phyloP scores from a whole-genome alignment of 352 stramenopile species.

The Achlya hypogyna region DNA sequence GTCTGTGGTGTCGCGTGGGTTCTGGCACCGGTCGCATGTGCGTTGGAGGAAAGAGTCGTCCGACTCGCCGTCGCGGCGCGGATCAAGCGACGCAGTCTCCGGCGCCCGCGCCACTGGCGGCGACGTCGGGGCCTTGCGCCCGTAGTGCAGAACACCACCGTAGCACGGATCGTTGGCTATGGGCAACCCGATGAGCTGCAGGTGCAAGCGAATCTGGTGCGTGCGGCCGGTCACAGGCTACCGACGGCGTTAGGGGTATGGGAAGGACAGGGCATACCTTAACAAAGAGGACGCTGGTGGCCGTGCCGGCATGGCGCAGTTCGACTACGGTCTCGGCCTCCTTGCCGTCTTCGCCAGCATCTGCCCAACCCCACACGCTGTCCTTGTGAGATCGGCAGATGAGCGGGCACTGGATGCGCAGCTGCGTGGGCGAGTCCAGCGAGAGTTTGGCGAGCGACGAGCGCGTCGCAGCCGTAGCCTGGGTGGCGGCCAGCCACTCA shows the following conservation, averaged over 20 bases:
- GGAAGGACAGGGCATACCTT: slow-evolving; percentile 28
- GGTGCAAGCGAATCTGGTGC: slow-evolving; percentile 96
- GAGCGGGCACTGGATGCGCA: slow-evolving; percentile 77
- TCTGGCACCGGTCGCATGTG: slow-evolving; percentile 62
- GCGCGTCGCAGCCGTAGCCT: slow-evolving; percentile 30
- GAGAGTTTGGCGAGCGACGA: slow-evolving; percentile 37
- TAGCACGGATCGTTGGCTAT: slow-evolving; percentile 98
- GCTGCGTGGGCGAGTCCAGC: slow-evolving; percentile 38
- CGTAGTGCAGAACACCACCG: slow-evolving; percentile 90
- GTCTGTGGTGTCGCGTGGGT: slow-evolving; percentile 50
- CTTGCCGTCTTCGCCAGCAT: slow-evolving; percentile 58
- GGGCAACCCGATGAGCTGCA: slow-evolving; percentile 87
- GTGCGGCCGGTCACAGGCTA: slow-evolving; percentile 90
- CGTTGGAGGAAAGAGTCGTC: slow-evolving; percentile 67
- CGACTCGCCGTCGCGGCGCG: slow-evolving; percentile 42
- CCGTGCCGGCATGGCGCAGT: slow-evolving; percentile 41
- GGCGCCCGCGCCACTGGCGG: slow-evolving; percentile 23
- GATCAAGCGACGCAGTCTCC: slow-evolving; percentile 45
- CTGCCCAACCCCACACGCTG: slow-evolving; percentile 62
- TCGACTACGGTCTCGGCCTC: slow-evolving; percentile 63
- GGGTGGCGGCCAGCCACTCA: slow-evolving; percentile 31
- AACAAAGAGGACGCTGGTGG: slow-evolving; percentile 86
- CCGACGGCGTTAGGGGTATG: background rate
- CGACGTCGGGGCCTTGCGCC: slow-evolving; percentile 38
- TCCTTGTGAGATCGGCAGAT: slow-evolving; percentile 72